Evolutionary conservation across 768 basidiomycete genomes (phyloP).

Genomic region (Cyclocybe aegerita): DNA sequence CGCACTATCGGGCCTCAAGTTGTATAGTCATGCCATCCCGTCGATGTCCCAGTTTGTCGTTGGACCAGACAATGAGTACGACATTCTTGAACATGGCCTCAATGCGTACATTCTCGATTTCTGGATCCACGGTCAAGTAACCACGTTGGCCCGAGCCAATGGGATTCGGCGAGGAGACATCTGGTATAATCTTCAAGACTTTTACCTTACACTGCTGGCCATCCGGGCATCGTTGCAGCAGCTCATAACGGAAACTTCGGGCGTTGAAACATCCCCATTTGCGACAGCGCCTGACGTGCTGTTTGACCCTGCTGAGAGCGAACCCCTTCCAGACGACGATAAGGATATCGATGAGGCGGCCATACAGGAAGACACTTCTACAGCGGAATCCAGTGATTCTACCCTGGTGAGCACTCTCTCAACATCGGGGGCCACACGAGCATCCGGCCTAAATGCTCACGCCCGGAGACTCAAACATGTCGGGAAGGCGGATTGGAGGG

Average conservation of each 20-base stretch:
- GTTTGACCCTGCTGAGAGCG: slow-evolving; percentile 24
- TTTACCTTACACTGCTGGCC: slow-evolving; percentile 47
- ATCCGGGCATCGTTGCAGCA: slow-evolving; percentile 51
- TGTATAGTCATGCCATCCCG: slow-evolving; percentile 63
- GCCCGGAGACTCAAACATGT: slow-evolving; percentile 35
- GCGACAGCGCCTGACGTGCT: slow-evolving; percentile 7
- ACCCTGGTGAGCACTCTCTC: neutral
- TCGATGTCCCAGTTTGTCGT: slow-evolving; percentile 38
- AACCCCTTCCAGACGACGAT: slow-evolving; percentile 13
- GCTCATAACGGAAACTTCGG: slow-evolving; percentile 29
- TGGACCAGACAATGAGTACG: slow-evolving; percentile 3
- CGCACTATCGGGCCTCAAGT: slow-evolving; percentile 48
- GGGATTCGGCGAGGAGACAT: slow-evolving; percentile 60
- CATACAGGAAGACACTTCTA: neutral
- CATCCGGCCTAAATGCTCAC: neutral
- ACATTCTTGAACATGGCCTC: slow-evolving; percentile 26
- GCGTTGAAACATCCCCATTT: neutral
- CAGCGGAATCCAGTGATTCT: neutral
- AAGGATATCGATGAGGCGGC: slow-evolving; percentile 1
- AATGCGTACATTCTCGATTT: slow-evolving; percentile 74
- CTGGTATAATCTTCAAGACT: slow-evolving; percentile 67
- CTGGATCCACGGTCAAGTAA: slow-evolving; percentile 60
- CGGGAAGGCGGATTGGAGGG: slow-evolving; percentile 49
- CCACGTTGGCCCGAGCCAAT: slow-evolving; percentile 49
- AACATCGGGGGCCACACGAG: slow-evolving; percentile 10